Conservation (phyloP, 495 filamentous ascomycete genomes). For the Trichocladium antarcticum region DNA sequence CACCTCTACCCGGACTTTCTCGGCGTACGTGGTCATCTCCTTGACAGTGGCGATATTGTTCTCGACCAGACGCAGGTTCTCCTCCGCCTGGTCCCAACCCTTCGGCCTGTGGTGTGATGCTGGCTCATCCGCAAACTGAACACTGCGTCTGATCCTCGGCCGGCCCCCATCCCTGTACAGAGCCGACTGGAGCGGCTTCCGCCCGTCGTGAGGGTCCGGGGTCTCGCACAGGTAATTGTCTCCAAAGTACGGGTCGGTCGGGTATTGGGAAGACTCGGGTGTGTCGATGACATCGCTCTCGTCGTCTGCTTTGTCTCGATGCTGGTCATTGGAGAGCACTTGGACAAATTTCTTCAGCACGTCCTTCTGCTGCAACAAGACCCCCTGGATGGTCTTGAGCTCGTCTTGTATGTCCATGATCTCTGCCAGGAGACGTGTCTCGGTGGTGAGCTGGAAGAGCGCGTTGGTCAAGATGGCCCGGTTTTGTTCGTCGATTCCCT, state of each 20-base stretch:
- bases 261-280: background rate
- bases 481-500: background rate
- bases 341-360: background rate
- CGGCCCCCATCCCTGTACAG: background rate
- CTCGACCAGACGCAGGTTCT: background rate
- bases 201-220: background rate
- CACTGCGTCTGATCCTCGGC: background rate
- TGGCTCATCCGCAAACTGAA: background rate
- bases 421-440: background rate
- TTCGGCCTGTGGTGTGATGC: background rate
- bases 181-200: background rate
- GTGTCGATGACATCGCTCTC: background rate
- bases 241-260: background rate
- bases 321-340: background rate
- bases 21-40: background rate
- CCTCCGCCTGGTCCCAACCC: background rate
- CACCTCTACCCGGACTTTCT: slow-evolving; percentile 1
- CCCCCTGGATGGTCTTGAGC: slow-evolving; percentile 1
- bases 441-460: background rate
- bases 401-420: slow-evolving; percentile 10
- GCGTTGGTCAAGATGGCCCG: background rate
- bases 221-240: background rate
- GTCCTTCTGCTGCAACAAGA: background rate
- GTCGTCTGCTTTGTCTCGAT: background rate
- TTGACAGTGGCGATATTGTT: background rate